Evolutionary conservation across 441 rosid species (phyloP).

Genomic region (Gossypium lobatum): DNA sequence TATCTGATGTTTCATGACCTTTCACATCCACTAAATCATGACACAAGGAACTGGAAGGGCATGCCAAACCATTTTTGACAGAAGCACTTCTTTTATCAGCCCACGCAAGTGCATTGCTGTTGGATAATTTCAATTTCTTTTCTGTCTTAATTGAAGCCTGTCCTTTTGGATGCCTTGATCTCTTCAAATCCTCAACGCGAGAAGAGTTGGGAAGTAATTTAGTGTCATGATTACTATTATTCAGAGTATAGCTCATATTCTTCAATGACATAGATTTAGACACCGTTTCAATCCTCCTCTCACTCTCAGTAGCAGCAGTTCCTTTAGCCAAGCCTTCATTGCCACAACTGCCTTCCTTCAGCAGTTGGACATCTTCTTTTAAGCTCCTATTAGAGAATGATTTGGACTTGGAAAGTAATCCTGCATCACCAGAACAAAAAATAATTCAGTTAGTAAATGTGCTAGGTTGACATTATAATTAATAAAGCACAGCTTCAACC

Average conservation of each 20-base stretch:
- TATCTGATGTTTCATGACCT: conserved; percentile 6
- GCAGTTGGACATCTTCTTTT: conserved; percentile 6
- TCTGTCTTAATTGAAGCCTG: neutral
- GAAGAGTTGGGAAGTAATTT: conserved; percentile 11
- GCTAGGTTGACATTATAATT: neutral
- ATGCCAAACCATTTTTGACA: neutral
- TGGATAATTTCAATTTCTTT: neutral
- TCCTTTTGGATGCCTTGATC: conserved; percentile 9
- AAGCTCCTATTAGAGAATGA: conserved; percentile 14
- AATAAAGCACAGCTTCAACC: neutral
- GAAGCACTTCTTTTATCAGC: conserved; percentile 5
- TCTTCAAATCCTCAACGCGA: conserved; percentile 14
- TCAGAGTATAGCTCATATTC: conserved; percentile 8
- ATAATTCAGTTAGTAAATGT: neutral
- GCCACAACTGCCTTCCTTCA: neutral
- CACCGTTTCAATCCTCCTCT: conserved; percentile 9
- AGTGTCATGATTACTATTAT: conserved; percentile 6
- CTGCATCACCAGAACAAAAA: conserved; percentile 9
- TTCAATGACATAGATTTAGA: conserved; percentile 21
- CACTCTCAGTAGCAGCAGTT: neutral
- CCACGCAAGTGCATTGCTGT: neutral
- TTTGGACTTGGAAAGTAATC: conserved; percentile 20
- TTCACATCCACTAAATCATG: conserved; percentile 1
- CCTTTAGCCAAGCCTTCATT: conserved; percentile 2
- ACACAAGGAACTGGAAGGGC: conserved; percentile 6